Evolutionary conservation across 2,329 filamentous ascomycete species (phyloP), one percentile per base, ranked within the genome.

Genomic region (Davidsoniella eucalypti): DNA sequence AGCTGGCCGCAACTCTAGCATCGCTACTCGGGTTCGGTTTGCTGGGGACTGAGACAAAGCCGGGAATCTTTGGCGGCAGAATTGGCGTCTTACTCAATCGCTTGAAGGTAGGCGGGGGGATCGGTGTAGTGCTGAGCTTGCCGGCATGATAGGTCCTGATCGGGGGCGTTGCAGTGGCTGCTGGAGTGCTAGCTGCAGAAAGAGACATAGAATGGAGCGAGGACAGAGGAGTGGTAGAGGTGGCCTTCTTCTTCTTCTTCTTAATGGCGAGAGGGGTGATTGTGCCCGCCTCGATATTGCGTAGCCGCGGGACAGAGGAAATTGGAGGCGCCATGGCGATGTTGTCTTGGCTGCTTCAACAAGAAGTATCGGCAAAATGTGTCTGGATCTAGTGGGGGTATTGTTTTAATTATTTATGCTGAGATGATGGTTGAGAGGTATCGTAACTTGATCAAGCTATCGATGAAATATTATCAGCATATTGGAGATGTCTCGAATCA

Each of bases 71-170:
- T 5, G 48, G 48, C 29, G 36, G 26, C 5, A 39, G 41, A 4
- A 50, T 42, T 2, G 41, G 48, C 2, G 48, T 50, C n/a, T 39
- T 42, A 14, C 39, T 42, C 10, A 29, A 33, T 9, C 18, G 41
- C 12, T 17, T 18, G 14, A 53, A 48, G 12, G 7, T 44, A 12
- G 52, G 48, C 16, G 23, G 26, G 5, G 48, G 52, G n/a, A 51
- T 51, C 23, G 52, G 52, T n/a, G 52, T 53, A 4, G 48, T 53
- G 44, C 52, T 51, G 10, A 50, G 16, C 14, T 33, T 39, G 18
- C 52, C 52, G 8, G 44, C 44, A 46, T 50, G 18, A 21, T 53
- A 53, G 17, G 52, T 45, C 10, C 26, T 29, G 17, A 48, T 44
- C 2, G 52, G 49, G 4, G 52, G 52, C 4, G 48, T 53, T n/a